These are phyloP conservation scores for Danielia reshetovae DNA, from an alignment of 805 yeast genomes.

Conservation along the genomic window DNA sequence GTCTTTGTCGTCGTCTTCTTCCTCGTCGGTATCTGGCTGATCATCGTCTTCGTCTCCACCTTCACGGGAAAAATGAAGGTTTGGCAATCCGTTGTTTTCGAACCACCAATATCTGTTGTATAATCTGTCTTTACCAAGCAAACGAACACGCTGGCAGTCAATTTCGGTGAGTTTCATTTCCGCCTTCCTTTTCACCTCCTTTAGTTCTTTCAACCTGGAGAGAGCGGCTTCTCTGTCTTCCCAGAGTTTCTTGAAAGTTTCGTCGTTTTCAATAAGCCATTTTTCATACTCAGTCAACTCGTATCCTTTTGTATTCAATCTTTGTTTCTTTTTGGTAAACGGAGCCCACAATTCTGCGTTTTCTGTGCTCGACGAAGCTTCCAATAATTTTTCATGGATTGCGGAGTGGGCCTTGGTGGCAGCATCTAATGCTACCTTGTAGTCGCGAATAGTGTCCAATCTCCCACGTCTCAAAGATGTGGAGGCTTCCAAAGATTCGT, in stretches of 20 bases:
- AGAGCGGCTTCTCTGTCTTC: conserved; percentile 42
- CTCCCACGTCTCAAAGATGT: conserved; percentile 61
- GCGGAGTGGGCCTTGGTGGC: conserved; percentile 34
- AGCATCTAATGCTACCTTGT: conserved; percentile 48
- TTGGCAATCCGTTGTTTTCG: conserved; percentile 78
- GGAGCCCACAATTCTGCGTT: conserved; percentile 6
- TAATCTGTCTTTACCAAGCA: conserved; percentile 77
- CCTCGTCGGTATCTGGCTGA: conserved; percentile 30
- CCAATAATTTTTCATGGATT: conserved; percentile 19
- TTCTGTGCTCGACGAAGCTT: conserved; percentile 5
- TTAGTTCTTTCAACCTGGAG: conserved; percentile 42
- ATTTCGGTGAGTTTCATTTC: conserved; percentile 63
- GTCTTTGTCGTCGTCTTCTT: conserved; percentile 41
- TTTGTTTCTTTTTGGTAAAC: conserved; percentile 19
- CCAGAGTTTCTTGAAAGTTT: conserved; percentile 41
- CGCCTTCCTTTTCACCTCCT: conserved; percentile 45
- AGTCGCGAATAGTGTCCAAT: conserved; percentile 60
- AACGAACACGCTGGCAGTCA: conserved; percentile 72
- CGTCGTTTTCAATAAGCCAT: conserved; percentile 35
- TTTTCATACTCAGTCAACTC: conserved; percentile 41
- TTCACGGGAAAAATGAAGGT: conserved; percentile 25
- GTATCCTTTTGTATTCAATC: conserved; percentile 27
- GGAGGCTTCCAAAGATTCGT: conserved; percentile 61
- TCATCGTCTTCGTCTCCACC: conserved; percentile 40
- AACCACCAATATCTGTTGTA: conserved; percentile 95